Conservation (phyloP, 768 basidiomycete genomes). For the Rhizopogon roseolus region DNA sequence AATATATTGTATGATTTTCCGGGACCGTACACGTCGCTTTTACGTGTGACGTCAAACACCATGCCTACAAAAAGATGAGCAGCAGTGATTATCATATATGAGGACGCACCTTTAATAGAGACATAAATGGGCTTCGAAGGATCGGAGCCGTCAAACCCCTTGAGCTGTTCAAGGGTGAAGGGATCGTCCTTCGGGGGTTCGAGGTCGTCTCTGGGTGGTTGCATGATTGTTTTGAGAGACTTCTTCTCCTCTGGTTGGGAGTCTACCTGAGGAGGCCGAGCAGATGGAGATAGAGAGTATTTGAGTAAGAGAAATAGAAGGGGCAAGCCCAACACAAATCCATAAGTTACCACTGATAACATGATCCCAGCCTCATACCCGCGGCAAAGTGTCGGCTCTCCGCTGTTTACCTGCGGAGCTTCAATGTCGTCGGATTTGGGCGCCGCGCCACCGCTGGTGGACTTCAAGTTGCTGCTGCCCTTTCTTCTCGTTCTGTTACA, state of each 20-base stretch:
- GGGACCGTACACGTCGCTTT: slow-evolving; percentile 84
- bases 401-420: neutral
- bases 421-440: neutral
- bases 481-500: neutral
- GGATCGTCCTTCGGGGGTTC: slow-evolving; percentile 74
- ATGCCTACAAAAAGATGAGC: slow-evolving; percentile 46
- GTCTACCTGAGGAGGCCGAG: slow-evolving; percentile 6
- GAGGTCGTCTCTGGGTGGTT: slow-evolving; percentile 55
- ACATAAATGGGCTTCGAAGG: slow-evolving; percentile 75
- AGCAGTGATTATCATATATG: slow-evolving; percentile 1
- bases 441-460: no score
- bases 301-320: slow-evolving; percentile 21
- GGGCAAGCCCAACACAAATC: slow-evolving; percentile 27
- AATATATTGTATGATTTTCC: slow-evolving; percentile 80
- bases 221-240: slow-evolving; percentile 63
- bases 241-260: slow-evolving; percentile 20
- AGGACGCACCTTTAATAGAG: slow-evolving; percentile 76
- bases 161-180: slow-evolving; percentile 65
- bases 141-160: slow-evolving; percentile 65
- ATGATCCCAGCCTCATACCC: slow-evolving; percentile 2
- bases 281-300: slow-evolving; percentile 4
- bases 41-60: slow-evolving; percentile 85
- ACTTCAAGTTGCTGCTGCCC: neutral
- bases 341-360: slow-evolving; percentile 23
- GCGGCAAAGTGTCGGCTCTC: no score